Conservation (phyloP, 768 basidiomycete species). For the Kwoniella heveanensis region DNA sequence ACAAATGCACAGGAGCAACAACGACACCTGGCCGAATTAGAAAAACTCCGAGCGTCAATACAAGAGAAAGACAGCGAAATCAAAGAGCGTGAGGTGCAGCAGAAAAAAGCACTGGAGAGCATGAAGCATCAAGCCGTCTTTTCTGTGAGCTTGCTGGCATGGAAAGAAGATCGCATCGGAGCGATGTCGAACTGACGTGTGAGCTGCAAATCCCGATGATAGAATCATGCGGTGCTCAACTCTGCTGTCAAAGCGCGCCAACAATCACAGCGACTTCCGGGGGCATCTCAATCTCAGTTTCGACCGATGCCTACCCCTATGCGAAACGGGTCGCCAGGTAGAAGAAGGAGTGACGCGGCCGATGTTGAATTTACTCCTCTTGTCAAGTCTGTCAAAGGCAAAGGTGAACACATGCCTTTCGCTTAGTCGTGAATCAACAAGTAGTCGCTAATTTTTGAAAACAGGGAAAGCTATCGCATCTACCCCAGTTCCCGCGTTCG, state of each 20-base stretch:
- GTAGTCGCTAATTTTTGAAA: background rate
- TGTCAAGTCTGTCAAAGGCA: slow-evolving; percentile 29
- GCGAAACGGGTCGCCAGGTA: slow-evolving; percentile 25
- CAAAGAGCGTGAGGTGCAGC: slow-evolving; percentile 32
- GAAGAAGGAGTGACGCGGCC: background rate
- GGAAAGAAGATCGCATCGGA: background rate
- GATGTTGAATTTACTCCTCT: slow-evolving; percentile 25
- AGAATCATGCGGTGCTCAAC: slow-evolving; percentile 31
- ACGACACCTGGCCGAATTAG: slow-evolving; percentile 31
- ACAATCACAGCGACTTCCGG: slow-evolving; percentile 18
- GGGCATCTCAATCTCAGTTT: slow-evolving; percentile 16
- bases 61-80: slow-evolving; percentile 35
- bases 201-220: background rate
- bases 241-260: slow-evolving; percentile 26
- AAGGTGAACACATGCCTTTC: too few relatives aligned
- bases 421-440: too few relatives aligned
- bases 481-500: slow-evolving; percentile 29
- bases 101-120: slow-evolving; percentile 34
- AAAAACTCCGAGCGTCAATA: slow-evolving; percentile 23
- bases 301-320: slow-evolving; percentile 24
- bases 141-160: slow-evolving; percentile 36
- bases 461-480: slow-evolving; percentile 17
- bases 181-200: too few relatives aligned
- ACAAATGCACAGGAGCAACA: slow-evolving; percentile 20
- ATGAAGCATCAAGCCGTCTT: slow-evolving; percentile 47